Percentiles rank a stretch among this genome's conserved stretches.
Conservation (phyloP, 2,329 filamentous ascomycete species). For the Stylonectria norvegica region DNA sequence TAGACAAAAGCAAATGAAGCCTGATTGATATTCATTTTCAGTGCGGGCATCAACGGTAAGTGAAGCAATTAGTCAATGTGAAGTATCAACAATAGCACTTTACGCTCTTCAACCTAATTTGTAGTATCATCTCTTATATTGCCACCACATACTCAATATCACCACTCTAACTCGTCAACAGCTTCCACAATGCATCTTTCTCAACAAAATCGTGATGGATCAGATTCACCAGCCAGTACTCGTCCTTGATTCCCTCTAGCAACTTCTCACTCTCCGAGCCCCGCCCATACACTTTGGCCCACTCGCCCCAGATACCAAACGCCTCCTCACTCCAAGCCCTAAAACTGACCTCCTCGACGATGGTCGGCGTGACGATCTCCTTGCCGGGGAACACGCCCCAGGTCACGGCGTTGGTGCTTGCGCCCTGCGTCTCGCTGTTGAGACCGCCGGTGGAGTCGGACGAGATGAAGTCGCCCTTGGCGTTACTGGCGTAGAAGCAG, state of each 20-base stretch:
- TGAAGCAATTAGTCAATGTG: too few relatives aligned
- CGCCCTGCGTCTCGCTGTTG: conserved; percentile 34
- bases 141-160: not conserved
- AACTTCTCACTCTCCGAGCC: conserved; percentile 68
- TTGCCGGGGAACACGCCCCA: conserved; percentile 96
- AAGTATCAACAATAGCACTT: not conserved
- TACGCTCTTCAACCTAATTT: conserved; percentile 1
- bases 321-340: conserved; percentile 93
- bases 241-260: conserved; percentile 62
- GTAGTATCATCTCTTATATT: conserved; percentile 3
- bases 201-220: conserved; percentile 79
- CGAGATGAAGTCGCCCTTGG: conserved; percentile 71
- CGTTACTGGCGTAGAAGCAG: conserved; percentile 85
- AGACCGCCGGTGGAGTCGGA: conserved; percentile 51
- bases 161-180: conserved; percentile 46
- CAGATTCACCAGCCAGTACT: conserved; percentile 86
- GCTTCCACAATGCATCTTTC: conserved; percentile 67
- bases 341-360: conserved; percentile 94
- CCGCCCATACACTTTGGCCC: conserved; percentile 82
- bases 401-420: conserved; percentile 85
- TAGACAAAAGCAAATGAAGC: too few relatives aligned
- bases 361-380: conserved; percentile 93
- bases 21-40: too few relatives aligned
- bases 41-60: too few relatives aligned
- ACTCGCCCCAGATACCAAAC: conserved; percentile 92